Evolutionary conservation across 139 green algal species (phyloP).

Genomic region (Tetraselmis chui): DNA sequence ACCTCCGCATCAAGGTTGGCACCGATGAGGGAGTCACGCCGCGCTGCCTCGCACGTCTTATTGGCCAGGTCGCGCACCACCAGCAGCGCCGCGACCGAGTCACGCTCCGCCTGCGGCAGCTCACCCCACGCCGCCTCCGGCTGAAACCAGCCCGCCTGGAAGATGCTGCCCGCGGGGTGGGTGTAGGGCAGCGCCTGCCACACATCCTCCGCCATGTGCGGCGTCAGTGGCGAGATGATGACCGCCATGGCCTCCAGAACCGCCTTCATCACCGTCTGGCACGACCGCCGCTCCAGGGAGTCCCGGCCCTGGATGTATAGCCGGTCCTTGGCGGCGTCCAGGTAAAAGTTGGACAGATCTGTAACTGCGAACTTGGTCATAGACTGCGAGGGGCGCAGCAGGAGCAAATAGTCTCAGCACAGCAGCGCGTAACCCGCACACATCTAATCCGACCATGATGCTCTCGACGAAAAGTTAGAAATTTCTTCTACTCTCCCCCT

Average conservation of each 20-base stretch:
- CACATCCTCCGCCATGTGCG: conserved; percentile 96
- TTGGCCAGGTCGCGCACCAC: conserved; percentile 18
- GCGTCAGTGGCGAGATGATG: conserved; percentile 70
- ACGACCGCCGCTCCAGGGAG: conserved; percentile 49
- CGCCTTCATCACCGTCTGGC: conserved; percentile 77
- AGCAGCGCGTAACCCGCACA: too few species aligned
- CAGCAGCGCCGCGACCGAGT: conserved; percentile 7
- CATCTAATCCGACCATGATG: too few species aligned
- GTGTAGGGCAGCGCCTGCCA: conserved; percentile 69
- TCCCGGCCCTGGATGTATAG: conserved; percentile 67
- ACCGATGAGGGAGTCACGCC: conserved; percentile 63
- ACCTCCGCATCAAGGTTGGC: conserved; percentile 72
- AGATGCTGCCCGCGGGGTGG: neutral
- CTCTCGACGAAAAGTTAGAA: too few species aligned
- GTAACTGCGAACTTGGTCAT: conserved; percentile 75
- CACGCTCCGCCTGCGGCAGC: neutral
- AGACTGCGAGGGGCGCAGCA: conserved; percentile 32
- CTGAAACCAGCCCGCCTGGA: conserved; percentile 3
- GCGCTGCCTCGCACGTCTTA: conserved; percentile 61
- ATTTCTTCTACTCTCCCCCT: too few species aligned
- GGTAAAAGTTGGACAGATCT: conserved; percentile 94
- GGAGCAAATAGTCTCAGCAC: too few species aligned
- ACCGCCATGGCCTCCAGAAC: conserved; percentile 58
- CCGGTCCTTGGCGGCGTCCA: conserved; percentile 92
- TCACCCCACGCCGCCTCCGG: neutral